Evolutionary conservation across 1,284 basidiomycete genomes (phyloP).

Genomic region (Irpex lacteus): DNA sequence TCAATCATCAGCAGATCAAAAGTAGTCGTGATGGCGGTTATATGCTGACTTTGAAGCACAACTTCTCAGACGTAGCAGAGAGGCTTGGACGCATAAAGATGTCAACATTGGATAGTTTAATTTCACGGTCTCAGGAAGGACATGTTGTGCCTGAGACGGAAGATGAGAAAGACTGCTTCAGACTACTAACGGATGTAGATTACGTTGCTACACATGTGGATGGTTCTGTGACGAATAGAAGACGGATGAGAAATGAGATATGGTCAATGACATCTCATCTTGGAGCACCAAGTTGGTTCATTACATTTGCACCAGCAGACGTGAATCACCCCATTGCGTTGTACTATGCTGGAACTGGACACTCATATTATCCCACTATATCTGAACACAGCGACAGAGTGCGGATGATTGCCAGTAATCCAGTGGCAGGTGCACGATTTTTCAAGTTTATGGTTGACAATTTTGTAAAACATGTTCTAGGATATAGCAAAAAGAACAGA

Average conservation of each 20-base stretch:
- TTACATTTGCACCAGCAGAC: not conserved
- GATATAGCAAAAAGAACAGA: slow-evolving; percentile 13
- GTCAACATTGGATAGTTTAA: not conserved
- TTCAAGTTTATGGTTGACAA: slow-evolving; percentile 15
- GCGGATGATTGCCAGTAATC: slow-evolving; percentile 26
- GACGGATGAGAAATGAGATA: not conserved
- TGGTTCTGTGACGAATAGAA: not conserved
- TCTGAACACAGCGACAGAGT: slow-evolving; percentile 5
- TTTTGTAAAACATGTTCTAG: slow-evolving; percentile 31
- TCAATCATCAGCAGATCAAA: not conserved
- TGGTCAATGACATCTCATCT: not conserved
- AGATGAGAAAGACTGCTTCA: not conserved
- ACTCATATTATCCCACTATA: not conserved
- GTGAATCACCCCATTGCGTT: not conserved
- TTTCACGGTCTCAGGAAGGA: not conserved
- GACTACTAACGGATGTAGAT: not conserved
- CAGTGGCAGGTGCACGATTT: slow-evolving; percentile 21
- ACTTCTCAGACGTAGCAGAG: not conserved
- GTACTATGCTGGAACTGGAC: not conserved
- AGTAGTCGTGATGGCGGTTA: not conserved
- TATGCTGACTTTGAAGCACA: not conserved
- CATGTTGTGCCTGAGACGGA: not conserved
- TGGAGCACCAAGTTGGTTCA: not conserved
- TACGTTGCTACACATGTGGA: not conserved
- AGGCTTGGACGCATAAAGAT: not conserved